Evolutionary conservation across 495 filamentous ascomycete genomes (phyloP).

Genomic region (Aspergillus mulundensis): DNA sequence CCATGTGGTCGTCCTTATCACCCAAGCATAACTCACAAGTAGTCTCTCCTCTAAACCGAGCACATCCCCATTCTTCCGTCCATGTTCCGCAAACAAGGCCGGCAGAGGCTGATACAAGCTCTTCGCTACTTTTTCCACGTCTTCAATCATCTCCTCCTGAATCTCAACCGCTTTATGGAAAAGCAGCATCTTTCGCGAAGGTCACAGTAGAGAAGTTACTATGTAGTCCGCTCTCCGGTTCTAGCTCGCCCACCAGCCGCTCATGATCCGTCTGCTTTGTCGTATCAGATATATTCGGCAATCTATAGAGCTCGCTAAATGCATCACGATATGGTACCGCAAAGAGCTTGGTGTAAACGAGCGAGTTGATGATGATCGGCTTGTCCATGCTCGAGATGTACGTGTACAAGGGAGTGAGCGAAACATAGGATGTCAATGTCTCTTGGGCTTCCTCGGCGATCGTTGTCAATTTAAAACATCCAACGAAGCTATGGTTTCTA

Average conservation of each 20-base stretch:
- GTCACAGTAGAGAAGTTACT: background rate
- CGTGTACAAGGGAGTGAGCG: constrained; percentile 15
- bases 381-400: constrained; percentile 9
- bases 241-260: background rate
- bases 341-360: constrained; percentile 17
- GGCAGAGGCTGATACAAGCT: constrained; percentile 3
- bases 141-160: background rate
- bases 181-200: background rate
- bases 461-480: background rate
- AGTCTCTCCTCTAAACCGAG: constrained; percentile 5
- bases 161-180: background rate
- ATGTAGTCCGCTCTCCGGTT: background rate
- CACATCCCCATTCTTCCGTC: constrained; percentile 1
- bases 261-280: constrained; percentile 3
- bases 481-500: background rate
- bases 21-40: background rate
- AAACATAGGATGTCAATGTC: constrained; percentile 7
- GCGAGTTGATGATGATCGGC: constrained; percentile 11
- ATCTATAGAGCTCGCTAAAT: constrained; percentile 10
- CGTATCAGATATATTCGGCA: constrained; percentile 14
- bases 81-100: background rate
- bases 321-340: constrained; percentile 9
- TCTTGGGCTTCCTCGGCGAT: background rate
- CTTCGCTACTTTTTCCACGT: background rate
- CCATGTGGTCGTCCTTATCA: too few relatives aligned